These are phyloP conservation scores for Colletotrichum trifolii DNA, from an alignment of 2,329 filamentous ascomycete genomes.

Conservation along the genomic window DNA sequence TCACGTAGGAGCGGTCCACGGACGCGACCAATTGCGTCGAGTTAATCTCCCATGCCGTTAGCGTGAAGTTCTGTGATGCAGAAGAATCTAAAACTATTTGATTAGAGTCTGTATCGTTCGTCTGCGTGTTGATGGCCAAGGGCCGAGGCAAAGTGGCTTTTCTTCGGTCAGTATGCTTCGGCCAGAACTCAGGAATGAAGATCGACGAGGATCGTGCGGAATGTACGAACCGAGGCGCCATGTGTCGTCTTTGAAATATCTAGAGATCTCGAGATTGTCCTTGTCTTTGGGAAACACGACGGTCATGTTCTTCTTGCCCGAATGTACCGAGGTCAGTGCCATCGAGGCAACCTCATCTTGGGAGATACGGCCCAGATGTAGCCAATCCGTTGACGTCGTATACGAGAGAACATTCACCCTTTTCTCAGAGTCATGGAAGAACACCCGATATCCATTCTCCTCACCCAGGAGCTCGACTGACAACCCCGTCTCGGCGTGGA, in stretches of 20 bases:
- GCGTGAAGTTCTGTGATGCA: conserved; percentile 11
- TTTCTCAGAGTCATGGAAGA: conserved; percentile 48
- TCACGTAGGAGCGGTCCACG: conserved; percentile 40
- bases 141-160: conserved; percentile 48
- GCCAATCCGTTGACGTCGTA: conserved; percentile 42
- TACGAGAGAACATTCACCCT: conserved; percentile 48
- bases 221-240: conserved; percentile 48
- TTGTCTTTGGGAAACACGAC: conserved; percentile 47
- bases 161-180: conserved; percentile 33
- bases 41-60: conserved; percentile 16
- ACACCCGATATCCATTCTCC: conserved; percentile 49
- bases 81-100: conserved; percentile 22
- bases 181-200: background rate
- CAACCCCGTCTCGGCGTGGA: conserved; percentile 46
- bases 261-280: conserved; percentile 46
- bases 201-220: too few species aligned
- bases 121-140: conserved; percentile 37
- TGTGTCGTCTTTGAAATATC: conserved; percentile 41
- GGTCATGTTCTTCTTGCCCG: conserved; percentile 46
- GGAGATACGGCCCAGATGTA: conserved; percentile 45
- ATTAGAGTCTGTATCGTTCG: conserved; percentile 15
- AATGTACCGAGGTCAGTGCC: conserved; percentile 45
- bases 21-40: conserved; percentile 29
- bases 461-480: conserved; percentile 46
- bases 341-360: conserved; percentile 42